Evolutionary conservation across 768 basidiomycete species (phyloP), one percentile per base, ranked within the genome.

Genomic region (Naematelia encephala): DNA sequence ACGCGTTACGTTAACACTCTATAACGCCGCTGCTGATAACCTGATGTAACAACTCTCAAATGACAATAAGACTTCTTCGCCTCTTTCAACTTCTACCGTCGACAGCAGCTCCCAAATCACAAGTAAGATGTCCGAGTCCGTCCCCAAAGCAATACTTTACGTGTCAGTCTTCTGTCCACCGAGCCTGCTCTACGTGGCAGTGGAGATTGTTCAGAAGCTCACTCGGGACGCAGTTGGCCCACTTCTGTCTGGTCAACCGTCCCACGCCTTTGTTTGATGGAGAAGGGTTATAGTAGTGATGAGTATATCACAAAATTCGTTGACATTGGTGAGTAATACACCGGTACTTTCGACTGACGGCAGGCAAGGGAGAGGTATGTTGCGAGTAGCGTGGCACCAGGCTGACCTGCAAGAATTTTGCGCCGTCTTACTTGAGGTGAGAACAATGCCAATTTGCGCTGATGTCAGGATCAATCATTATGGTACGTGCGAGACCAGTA

Each of bases 251-350:
- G 76, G 77, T 72, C 75, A 3, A 75, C 76, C 1, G 77, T 78
- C 2, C 76, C 77, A 10, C 58, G 70, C 21, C 59, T 78, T 2
- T 75, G 73, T 19, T 57, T 78, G 39, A 29, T 79, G 61, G 91
- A 93, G 78, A 93, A 93, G 73, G 91, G 91, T 1, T 93, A 92
- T 67, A 85, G 84, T 2, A 70, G 80, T 26, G 87, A 90, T 71
- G 91, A 92, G 67, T 71, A 90, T 29, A 84, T 87, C 66, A 78
- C 84, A 64, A 87, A 82, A 74, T 73, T 82, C 8, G 69, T 73
- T 22, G 67, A 73, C 49, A 67, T 73, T 22, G 56, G 71, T 70
- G 53, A 63, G 71, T 66, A 16, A 48, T 28, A 51, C 2, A 19
- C 27, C 45, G 13, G 51, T 14, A 25, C 21, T 48, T n/a, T 4